These are phyloP conservation scores for Nannizzia gypsea DNA, from an alignment of 2,329 filamentous ascomycete species.

Conservation along the genomic window DNA sequence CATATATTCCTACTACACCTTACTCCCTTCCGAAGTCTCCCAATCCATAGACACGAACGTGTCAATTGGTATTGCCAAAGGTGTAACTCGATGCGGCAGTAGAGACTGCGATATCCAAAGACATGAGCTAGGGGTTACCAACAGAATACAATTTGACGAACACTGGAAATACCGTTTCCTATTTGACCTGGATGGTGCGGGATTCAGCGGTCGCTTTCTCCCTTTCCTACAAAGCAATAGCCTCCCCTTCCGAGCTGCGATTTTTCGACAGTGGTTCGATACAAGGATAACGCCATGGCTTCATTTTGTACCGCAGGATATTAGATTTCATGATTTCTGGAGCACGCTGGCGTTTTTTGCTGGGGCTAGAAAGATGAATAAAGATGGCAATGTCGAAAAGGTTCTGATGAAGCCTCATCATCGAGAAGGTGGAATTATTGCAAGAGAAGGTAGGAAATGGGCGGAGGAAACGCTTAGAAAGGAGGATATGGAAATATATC, in stretches of 20 bases:
- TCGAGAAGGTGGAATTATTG: slow-evolving; percentile 52
- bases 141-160: slow-evolving; percentile 40
- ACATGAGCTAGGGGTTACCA: slow-evolving; percentile 40
- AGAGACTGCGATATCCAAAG: slow-evolving; percentile 43
- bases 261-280: slow-evolving; percentile 72
- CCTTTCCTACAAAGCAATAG: slow-evolving; percentile 54
- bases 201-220: slow-evolving; percentile 55
- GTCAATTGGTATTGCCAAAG: slow-evolving; percentile 49
- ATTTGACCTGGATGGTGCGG: slow-evolving; percentile 57
- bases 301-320: slow-evolving; percentile 68
- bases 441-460: slow-evolving; percentile 55
- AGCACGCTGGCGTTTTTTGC: slow-evolving; percentile 63
- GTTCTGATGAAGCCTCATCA: slow-evolving; percentile 41
- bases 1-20: slow-evolving; percentile 44
- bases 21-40: slow-evolving; percentile 28
- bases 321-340: slow-evolving; percentile 61
- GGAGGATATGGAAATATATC: slow-evolving; percentile 69
- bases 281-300: slow-evolving; percentile 62
- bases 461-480: slow-evolving; percentile 49
- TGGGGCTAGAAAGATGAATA: slow-evolving; percentile 37
- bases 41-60: slow-evolving; percentile 43
- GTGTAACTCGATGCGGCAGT: slow-evolving; percentile 45
- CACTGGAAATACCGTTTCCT: slow-evolving; percentile 59
- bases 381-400: slow-evolving; percentile 40
- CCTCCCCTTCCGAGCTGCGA: slow-evolving; percentile 56